Base-by-base conservation (phyloP, 129 eudicot species). In the Flaveria trinervia region DNA sequence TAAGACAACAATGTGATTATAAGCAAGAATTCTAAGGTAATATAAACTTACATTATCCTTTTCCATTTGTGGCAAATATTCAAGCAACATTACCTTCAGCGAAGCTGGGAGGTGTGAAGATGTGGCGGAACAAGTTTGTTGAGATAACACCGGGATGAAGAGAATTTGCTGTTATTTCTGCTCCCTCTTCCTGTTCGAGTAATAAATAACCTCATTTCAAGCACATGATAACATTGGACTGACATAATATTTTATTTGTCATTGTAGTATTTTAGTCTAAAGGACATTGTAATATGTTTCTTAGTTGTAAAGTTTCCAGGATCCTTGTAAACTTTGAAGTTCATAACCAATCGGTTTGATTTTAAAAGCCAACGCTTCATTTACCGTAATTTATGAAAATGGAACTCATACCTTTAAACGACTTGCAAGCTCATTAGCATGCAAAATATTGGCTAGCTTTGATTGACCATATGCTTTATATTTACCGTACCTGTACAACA, bases 101-200 rank as follows among this genome's bases (percentile, higher is more conserved):
- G 59, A 76, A 70, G 44, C 80, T 80, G 44, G 82, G 52, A 71
- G 78, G 79, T 44, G 82, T 72, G 56, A 82, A 67, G 7, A 82
- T 49, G 72, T 92, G 84, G 49, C 95, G 92, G 70, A 88, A 88
- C 61, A 92, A 87, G 71, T 92, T 92, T 57, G 98, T 92, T 44
- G 81, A 71, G 46, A 92, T 85, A 52, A 76, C 45, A 72, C 98
- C 98, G 0, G 98, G 98, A 86, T 92, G 96, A 48, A 92, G 89
- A 74, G 96, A 88, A 70, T 92, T 92, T 20, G 95, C 96, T 48
- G 95, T 92, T 68, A 92, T 78, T 23, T 92, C 80, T 54, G 71
- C 82, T 49, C 96, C 96, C 0, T 89, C 96, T 72, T 80, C 87
- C 87, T 84, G 72, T 75, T 77, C 51, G 56, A 64, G 56, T 20